A percentile compares a stretch with the other conserved stretches of the same genome.
phyloP scores from a whole-genome alignment of 2,329 filamentous ascomycete genomes.

The Macrophomina tecta region DNA sequence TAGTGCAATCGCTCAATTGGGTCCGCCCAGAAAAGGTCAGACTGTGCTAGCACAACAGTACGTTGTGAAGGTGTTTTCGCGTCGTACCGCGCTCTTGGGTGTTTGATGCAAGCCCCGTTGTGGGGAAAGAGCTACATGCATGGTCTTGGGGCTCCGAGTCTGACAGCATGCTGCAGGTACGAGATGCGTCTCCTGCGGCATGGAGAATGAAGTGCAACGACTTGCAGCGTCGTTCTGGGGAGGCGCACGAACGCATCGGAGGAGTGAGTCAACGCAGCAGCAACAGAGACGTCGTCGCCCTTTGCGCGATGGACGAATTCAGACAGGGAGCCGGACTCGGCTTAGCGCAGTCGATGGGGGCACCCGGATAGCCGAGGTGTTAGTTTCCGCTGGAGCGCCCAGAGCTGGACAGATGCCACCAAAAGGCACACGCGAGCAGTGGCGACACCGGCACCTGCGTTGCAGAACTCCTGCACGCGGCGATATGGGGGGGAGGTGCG shows the following conservation, averaged over 20 bases:
- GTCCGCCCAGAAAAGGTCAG: too few species aligned
- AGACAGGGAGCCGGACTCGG: conserved; percentile 9
- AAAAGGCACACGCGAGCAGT: neutral
- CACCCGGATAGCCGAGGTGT: conserved; percentile 26
- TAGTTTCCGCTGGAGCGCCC: conserved; percentile 19
- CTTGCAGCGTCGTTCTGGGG: neutral
- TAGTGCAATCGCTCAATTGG: too few species aligned
- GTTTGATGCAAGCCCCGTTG: neutral
- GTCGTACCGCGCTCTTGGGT: neutral
- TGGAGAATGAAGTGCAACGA: too few species aligned
- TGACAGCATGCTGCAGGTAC: conserved; percentile 14
- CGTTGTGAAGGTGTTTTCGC: neutral
- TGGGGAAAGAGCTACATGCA: neutral
- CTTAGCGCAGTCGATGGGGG: conserved; percentile 6
- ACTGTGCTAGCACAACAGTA: neutral
- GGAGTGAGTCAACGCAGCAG: conserved; percentile 12
- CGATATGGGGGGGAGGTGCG: neutral
- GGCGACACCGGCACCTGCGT: neutral
- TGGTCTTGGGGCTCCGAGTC: neutral
- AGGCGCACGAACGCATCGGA: neutral
- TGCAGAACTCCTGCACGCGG: neutral
- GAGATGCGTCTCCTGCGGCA: neutral
- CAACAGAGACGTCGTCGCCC: neutral
- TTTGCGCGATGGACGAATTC: neutral
- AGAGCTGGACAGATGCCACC: neutral